Percentiles rank a stretch among this genome's conserved stretches.
These are phyloP conservation scores for Phytophthora capsici DNA, from an alignment of 352 stramenopile species.

Conservation along the genomic window DNA sequence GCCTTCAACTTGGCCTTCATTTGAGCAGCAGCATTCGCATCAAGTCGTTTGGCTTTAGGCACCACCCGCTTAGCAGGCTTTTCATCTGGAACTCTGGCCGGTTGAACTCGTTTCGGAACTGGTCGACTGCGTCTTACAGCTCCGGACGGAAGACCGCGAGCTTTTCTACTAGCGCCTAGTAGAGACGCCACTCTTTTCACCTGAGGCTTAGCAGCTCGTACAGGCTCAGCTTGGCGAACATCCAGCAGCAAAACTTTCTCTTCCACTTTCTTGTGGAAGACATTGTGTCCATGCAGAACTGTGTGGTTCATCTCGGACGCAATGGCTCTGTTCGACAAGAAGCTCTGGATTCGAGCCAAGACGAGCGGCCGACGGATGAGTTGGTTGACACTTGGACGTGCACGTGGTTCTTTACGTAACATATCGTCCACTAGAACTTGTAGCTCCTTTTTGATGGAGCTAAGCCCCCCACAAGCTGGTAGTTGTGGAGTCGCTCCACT, in stretches of 20 bases:
- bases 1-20: conserved; percentile 24
- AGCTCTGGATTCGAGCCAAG: conserved; percentile 65
- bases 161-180: conserved; percentile 27
- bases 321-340: conserved; percentile 61
- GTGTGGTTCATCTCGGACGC: conserved; percentile 73
- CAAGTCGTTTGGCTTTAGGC: conserved; percentile 6
- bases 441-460: conserved; percentile 30
- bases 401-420: conserved; percentile 63
- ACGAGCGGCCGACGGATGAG: conserved; percentile 66
- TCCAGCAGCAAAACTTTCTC: not conserved
- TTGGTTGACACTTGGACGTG: conserved; percentile 70
- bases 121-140: conserved; percentile 18
- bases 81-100: conserved; percentile 14
- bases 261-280: conserved; percentile 55
- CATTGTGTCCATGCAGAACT: conserved; percentile 73
- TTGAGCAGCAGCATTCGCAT: conserved; percentile 2
- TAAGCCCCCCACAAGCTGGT: conserved; percentile 16
- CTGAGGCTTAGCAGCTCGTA: not conserved
- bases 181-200: conserved; percentile 21
- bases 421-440: conserved; percentile 55
- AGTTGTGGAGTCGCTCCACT: conserved; percentile 26
- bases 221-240: conserved; percentile 19
- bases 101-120: conserved; percentile 15
- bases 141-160: conserved; percentile 10
- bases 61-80: conserved; percentile 20